Evolutionary conservation across 352 stramenopile species (phyloP), one percentile per base, ranked within the genome.

Genomic region (Phytophthora capsici): DNA sequence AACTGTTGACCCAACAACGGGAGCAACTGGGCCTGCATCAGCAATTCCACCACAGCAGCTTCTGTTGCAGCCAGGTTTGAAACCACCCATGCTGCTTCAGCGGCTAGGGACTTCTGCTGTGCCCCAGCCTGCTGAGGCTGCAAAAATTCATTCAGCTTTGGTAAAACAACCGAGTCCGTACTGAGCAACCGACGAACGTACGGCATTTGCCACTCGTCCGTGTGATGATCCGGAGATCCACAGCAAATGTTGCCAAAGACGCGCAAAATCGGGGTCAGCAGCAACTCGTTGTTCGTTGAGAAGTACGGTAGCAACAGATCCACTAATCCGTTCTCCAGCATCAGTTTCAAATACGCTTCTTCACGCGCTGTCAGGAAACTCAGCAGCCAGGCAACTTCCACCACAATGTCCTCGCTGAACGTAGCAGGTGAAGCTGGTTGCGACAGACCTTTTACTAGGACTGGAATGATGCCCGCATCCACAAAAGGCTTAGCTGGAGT

Each of bases 331-430:
- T 75, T 79, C 26, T 91, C 73, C 45, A 95, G 76, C 71, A 91
- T 79, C 7, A 81, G 63, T 58, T 86, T 79, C 16, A 93, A 68
- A 51, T 79, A 83, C 38, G 84, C 77, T 40, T 93, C 84, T 59
- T 94, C 84, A 4, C 87, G 84, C 17, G 90, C 87, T 3, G 86
- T 96, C 12, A 97, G 73, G 58, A 94, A 97, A 54, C 86, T 92
- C 26, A 97, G 69, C 23, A 94, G 71, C 90, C 90, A 97, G 8
- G 78, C 81, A 9, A 93, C 74, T 73, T 97, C 90, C 4, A 95
- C 73, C 9, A 93, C 71, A 2, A 89, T 80, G 2, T 71, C 73
- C 12, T 86, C 69, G 6, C 65, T 70, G 40, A 90, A 90, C 13
- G 66, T 58, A 10, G 61, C 48, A 26, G 60, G 7, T 2, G 60